These are phyloP conservation scores for Heimioporus sp. DNA, from an alignment of 768 basidiomycete genomes.

Conservation along the genomic window DNA sequence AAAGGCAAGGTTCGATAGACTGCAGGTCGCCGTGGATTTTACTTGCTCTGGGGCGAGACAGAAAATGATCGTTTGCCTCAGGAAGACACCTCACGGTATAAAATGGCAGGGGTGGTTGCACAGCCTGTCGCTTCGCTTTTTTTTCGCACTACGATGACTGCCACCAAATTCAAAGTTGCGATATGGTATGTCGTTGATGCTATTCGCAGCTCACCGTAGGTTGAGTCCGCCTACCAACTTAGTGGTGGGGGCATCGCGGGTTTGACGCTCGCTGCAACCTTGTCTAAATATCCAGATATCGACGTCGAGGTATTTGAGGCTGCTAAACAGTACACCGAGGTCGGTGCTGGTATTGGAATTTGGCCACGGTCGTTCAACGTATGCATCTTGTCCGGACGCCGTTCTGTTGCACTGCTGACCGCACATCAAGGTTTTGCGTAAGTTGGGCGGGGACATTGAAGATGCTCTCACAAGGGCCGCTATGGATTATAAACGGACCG, in stretches of 20 bases:
- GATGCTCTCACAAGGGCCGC: conserved; percentile 13
- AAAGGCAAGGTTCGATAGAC: no score
- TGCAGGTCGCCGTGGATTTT: no score
- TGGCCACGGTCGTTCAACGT: conserved; percentile 38
- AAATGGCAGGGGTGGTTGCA: no score
- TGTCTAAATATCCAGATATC: conserved; percentile 46
- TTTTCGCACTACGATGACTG: conserved; percentile 2
- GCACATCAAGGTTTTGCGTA: conserved; percentile 19
- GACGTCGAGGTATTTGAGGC: conserved; percentile 58
- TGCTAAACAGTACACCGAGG: conserved; percentile 46
- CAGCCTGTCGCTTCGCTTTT: no score
- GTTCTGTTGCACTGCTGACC: not conserved
- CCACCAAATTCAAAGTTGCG: conserved; percentile 25
- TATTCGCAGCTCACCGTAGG: not conserved
- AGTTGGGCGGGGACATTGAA: conserved; percentile 18
- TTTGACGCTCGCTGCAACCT: conserved; percentile 35
- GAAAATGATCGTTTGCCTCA: no score
- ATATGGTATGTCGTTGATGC: conserved; percentile 20
- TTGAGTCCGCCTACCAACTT: not conserved
- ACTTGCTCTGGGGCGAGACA: no score
- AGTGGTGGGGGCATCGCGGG: conserved; percentile 45
- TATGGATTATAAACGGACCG: conserved; percentile 20
- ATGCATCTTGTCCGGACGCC: not conserved
- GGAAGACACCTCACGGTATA: no score
- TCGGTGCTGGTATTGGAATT: conserved; percentile 61